Base-by-base conservation (phyloP, 768 basidiomycete genomes). In the Tylopilus felleus region DNA sequence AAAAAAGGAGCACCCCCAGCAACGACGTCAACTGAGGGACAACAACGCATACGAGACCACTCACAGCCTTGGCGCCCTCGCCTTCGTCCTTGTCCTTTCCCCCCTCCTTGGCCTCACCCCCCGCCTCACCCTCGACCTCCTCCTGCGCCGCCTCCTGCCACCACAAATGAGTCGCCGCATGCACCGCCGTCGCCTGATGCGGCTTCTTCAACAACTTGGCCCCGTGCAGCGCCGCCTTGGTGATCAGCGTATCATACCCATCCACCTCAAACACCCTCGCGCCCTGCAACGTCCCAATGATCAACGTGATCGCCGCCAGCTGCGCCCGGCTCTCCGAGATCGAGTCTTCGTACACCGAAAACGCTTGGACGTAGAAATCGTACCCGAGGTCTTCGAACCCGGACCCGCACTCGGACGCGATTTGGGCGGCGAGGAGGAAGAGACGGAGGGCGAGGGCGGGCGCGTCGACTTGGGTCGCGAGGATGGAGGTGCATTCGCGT, bases 121-220 rank as follows among this genome's bases (percentile, higher is more conserved):
- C 65, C 0, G 8, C 49, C 59, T 55, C 65, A 9, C 65, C 73
- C 38, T 80, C 80, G 48, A 64, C 70, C 23, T 68, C 75, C 14
- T 78, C 83, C 22, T 70, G 67, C 0, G 71, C 67, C 51, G 72
- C 58, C 57, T 88, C 88, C 68, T 98, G 97, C 95, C 95, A 99
- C 96, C 96, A 99, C 61, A 99, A 74, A 73, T 99, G 97, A 68
- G 94, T 97, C 8, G 97, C 97, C 28, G 93, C 77, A 46, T 90
- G 85, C 21, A 98, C 97, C 5, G 96, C 97, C 9, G 86, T 91
- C 13, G 95, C 89, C 72, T 98, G 97, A 70, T 98, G 96, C 13
- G 93, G 93, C 80, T 99, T 98, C 81, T 99, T 99, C 71, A 99
- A 71, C 59, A 98, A 73, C 73, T 96, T 96, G 28, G 94, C 90